phyloP scores from a whole-genome alignment of 2,329 filamentous ascomycete species.

The Cladophialophora immunda region DNA sequence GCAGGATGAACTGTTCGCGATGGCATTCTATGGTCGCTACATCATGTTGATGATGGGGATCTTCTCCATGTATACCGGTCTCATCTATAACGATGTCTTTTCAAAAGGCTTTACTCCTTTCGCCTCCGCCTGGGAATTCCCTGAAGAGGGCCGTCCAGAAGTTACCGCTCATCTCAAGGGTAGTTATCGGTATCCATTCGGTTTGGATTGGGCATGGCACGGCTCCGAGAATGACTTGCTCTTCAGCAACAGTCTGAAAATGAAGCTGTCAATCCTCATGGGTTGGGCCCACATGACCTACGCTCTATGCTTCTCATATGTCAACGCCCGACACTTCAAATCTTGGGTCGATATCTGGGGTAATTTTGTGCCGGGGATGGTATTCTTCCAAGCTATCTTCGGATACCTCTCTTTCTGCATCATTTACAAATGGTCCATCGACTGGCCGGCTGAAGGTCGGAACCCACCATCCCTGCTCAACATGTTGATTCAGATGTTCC shows the following conservation, averaged over 20 bases:
- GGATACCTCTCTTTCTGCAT: slow-evolving; percentile 95
- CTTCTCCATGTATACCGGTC: slow-evolving; percentile 95
- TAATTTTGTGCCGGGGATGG: slow-evolving; percentile 97
- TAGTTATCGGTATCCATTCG: slow-evolving; percentile 91
- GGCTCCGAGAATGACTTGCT: slow-evolving; percentile 92
- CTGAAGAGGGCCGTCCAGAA: slow-evolving; percentile 71
- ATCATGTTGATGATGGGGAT: slow-evolving; percentile 98
- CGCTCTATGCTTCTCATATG: slow-evolving; percentile 88
- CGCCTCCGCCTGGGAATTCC: slow-evolving; percentile 88
- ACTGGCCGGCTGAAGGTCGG: slow-evolving; percentile 76
- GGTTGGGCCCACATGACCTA: slow-evolving; percentile 97
- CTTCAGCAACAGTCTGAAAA: slow-evolving; percentile 99
- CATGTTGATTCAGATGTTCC: slow-evolving; percentile 99
- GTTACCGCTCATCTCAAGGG: slow-evolving; percentile 74
- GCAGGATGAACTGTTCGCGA: slow-evolving; percentile 94
- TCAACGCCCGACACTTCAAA: slow-evolving; percentile 96
- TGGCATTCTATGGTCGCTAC: slow-evolving; percentile 99
- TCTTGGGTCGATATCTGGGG: slow-evolving; percentile 95
- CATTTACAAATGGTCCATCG: slow-evolving; percentile 94
- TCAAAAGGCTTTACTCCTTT: slow-evolving; percentile 92
- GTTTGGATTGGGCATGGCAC: slow-evolving; percentile 96
- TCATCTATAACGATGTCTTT: slow-evolving; percentile 98
- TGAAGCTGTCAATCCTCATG: slow-evolving; percentile 98
- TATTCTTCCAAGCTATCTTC: slow-evolving; percentile 99
- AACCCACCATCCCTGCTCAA: slow-evolving; percentile 89